Base-by-base conservation (phyloP, 139 green algal species). In the Edaphochlamys debaryana region DNA sequence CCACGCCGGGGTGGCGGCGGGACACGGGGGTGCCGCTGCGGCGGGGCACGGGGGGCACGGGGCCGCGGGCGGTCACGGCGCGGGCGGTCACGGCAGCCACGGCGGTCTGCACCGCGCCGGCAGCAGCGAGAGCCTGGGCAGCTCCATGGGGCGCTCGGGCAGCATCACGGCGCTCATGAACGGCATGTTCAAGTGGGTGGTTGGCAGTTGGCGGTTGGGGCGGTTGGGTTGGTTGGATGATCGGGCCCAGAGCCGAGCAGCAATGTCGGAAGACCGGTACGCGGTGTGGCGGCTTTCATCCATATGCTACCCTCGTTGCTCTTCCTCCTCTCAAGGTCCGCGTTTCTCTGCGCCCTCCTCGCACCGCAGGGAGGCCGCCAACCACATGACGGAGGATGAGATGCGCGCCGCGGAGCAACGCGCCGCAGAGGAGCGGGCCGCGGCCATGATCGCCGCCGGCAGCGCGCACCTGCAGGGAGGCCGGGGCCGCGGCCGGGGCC, bases 111-210 rank as follows among this genome's bases (percentile, higher is more conserved):
- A 69, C 36, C 29, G 74, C 1, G 29, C 30, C 40, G 60, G 30
- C 52, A 62, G 56, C 56, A n/a, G 56, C 7, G 56, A n/a, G 23
- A 29, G 25, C 56, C 23, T 45, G n/a, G 45, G 29, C 15, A 71
- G 74, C 60, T 63, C 40, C 19, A 25, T 69, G 54, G 37, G 62
- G 1, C 62, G 75, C 8, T 71, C 60, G 3, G 60, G 60, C 17
- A 72, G 19, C 60, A 70, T 81, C 15, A 15, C 32, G n/a, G 40
- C 75, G n/a, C 62, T 81, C 20, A 81, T 81, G 75, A 41, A 40
- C n/a, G 75, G 75, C 29, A 81, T 81, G 75, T 81, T 64, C 75
- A 67, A 60, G 75, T 81, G 69, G 41, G 69, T 0, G 11, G 15
- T 7, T 30, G 42, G 11, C 42, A 30, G 42, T 42, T 6, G 68